These are phyloP conservation scores for Wickerhamomyces hampshirensis DNA, from an alignment of 805 yeast species.

Conservation along the genomic window DNA sequence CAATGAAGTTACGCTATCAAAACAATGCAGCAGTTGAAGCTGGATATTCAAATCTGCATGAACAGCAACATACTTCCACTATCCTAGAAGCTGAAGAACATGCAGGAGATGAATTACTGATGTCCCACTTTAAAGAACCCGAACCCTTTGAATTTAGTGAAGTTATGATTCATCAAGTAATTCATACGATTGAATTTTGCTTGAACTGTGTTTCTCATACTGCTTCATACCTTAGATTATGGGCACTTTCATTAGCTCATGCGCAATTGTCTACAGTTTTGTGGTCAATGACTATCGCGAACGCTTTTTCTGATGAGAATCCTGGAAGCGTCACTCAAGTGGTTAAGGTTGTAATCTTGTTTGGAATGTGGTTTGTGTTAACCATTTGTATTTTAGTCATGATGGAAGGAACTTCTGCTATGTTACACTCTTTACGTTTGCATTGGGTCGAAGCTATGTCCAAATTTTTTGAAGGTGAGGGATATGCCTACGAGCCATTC, in stretches of 20 bases:
- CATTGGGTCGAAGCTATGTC: constrained; percentile 99
- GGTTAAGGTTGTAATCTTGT: constrained; percentile 67
- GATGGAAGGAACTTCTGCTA: constrained; percentile 99
- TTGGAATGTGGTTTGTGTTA: constrained; percentile 91
- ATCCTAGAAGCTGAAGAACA: constrained; percentile 37
- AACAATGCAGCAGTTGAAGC: constrained; percentile 45
- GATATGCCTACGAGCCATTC: constrained; percentile 86
- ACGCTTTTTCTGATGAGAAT: constrained; percentile 54
- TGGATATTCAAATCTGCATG: constrained; percentile 44
- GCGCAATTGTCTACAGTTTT: constrained; percentile 92
- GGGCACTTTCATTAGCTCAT: constrained; percentile 98
- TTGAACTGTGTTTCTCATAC: constrained; percentile 97
- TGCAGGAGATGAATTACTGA: constrained; percentile 40
- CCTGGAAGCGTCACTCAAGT: constrained; percentile 59
- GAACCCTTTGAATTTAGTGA: constrained; percentile 80
- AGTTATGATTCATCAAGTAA: constrained; percentile 93
- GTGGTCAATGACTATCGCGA: constrained; percentile 92
- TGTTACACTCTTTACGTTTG: constrained; percentile 96
- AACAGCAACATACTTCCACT: constrained; percentile 27
- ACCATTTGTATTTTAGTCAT: constrained; percentile 88
- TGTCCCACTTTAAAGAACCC: constrained; percentile 44
- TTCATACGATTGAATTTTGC: constrained; percentile 96
- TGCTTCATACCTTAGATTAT: constrained; percentile 90
- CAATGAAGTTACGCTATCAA: constrained; percentile 61
- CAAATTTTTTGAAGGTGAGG: constrained; percentile 96